Evolutionary conservation across 202 grass and related monocot species (phyloP), one percentile per base, ranked within the genome.

Genomic region (Digitaria exilis): DNA sequence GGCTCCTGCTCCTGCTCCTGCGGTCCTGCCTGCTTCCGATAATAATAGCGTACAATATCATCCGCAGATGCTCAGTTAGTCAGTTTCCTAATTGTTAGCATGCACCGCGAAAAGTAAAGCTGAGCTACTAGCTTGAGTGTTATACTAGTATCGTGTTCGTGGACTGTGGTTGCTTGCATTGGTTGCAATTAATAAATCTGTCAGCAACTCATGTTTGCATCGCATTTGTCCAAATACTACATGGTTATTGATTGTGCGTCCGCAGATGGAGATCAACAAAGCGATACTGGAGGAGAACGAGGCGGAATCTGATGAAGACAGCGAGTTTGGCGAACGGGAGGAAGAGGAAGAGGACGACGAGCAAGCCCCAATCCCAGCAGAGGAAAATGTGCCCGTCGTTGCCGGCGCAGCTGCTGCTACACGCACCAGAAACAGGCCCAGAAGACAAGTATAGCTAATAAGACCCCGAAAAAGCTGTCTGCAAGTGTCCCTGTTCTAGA

Each of bases 251-350:
- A 9, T 19, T 65, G 25, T 44, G 8, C 59, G 41, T 39, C 4
- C 46, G 48, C 58, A 97, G 95, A 83, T 96, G 84, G 96, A 89
- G 75, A 88, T 85, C 70, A 92, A 96, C 78, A 21, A 81, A 72
- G 93, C 93, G 76, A 96, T 90, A 80, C 32, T 94, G 91, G 91
- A 98, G 52, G 96, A 98, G 87, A 88, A 88, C 84, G 81, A 92
- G 58, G 86, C 73, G 12, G 37, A 39, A 39, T 79, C 77, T 0
- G 70, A 68, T 2, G 84, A 86, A 30, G 83, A 59, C 5, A 51
- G 19, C 6, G 66, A 59, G 45, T 51, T 15, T 0, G 71, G 64
- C 0, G 58, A 14, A 6, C 19, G 28, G 7, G 82, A 83, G 2
- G 48, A 84, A 6, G 77, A 59, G 4, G 79, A 73, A 19, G 56